A percentile compares a stretch with the other conserved stretches of the same genome.
phyloP scores from a whole-genome alignment of 495 filamentous ascomycete genomes.

The Entonaema liquescens region DNA sequence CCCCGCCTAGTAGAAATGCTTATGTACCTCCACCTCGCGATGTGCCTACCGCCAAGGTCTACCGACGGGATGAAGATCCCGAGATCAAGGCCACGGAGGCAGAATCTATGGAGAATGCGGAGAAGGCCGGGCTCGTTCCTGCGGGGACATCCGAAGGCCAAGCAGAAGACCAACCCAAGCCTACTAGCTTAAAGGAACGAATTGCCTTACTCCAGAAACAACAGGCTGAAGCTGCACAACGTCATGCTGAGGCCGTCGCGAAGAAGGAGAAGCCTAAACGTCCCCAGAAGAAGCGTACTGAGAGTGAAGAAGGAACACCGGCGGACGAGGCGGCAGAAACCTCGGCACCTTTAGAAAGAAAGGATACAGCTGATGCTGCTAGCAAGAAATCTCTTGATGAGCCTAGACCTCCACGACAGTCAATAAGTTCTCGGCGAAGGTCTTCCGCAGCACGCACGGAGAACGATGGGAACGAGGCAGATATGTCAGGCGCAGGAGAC shows the following conservation, averaged over 20 bases:
- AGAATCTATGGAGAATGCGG: constrained; percentile 63
- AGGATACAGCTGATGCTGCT: constrained; percentile 60
- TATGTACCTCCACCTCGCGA: constrained; percentile 77
- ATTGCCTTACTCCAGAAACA: constrained; percentile 95
- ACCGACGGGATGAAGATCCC: constrained; percentile 88
- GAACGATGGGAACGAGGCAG: constrained; percentile 85
- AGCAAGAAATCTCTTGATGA: constrained; percentile 69
- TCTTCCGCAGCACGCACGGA: constrained; percentile 63
- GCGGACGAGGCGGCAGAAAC: constrained; percentile 53
- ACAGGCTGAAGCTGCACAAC: constrained; percentile 83
- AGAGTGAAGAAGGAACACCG: constrained; percentile 56
- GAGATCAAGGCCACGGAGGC: constrained; percentile 74
- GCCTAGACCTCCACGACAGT: constrained; percentile 52
- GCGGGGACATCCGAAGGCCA: constrained; percentile 55
- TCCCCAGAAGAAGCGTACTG: constrained; percentile 80
- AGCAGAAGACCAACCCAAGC: constrained; percentile 85
- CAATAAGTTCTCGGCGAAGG: constrained; percentile 56
- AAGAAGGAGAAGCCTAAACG: constrained; percentile 90
- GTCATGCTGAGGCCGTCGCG: constrained; percentile 78
- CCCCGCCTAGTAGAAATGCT: constrained; percentile 94
- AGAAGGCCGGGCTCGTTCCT: constrained; percentile 65
- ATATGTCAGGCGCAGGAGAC: constrained; percentile 87
- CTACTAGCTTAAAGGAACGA: constrained; percentile 89
- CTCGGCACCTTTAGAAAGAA: constrained; percentile 52
- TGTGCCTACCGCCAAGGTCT: constrained; percentile 75